These are phyloP conservation scores for Kwoniella dendrophila DNA, from an alignment of 768 basidiomycete species.

Conservation along the genomic window DNA sequence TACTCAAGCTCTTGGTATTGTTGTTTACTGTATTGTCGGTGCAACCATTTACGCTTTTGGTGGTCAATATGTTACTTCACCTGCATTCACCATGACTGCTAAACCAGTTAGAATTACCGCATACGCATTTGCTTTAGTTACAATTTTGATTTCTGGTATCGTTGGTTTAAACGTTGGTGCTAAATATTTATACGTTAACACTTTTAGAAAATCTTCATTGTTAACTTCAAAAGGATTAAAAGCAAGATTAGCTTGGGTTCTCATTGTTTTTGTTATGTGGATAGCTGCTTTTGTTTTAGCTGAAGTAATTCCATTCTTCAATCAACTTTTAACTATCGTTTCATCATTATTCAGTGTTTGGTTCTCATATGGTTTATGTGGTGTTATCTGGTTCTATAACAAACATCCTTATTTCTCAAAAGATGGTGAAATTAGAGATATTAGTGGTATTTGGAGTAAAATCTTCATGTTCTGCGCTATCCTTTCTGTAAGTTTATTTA, in stretches of 20 bases:
- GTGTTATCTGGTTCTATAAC: conserved; percentile 39
- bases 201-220: conserved; percentile 31
- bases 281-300: conserved; percentile 36
- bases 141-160: conserved; percentile 37
- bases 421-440: conserved; percentile 4
- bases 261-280: conserved; percentile 34
- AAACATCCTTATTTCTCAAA: conserved; percentile 23
- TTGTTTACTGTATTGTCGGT: conserved; percentile 35
- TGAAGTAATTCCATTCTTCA: conserved; percentile 45
- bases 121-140: conserved; percentile 34
- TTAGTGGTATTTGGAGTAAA: conserved; percentile 8
- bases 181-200: conserved; percentile 35
- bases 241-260: conserved; percentile 33
- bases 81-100: conserved; percentile 39
- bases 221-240: conserved; percentile 33
- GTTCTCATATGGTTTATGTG: conserved; percentile 36
- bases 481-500: conserved; percentile 8
- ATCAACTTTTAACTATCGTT: conserved; percentile 42
- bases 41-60: conserved; percentile 36
- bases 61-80: conserved; percentile 33
- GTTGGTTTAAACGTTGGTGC: conserved; percentile 40
- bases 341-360: conserved; percentile 41
- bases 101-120: conserved; percentile 31
- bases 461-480: conserved; percentile 9
- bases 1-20: conserved; percentile 23